Evolutionary conservation across 495 filamentous ascomycete genomes (phyloP).

Genomic region (Neurospora cerealis): DNA sequence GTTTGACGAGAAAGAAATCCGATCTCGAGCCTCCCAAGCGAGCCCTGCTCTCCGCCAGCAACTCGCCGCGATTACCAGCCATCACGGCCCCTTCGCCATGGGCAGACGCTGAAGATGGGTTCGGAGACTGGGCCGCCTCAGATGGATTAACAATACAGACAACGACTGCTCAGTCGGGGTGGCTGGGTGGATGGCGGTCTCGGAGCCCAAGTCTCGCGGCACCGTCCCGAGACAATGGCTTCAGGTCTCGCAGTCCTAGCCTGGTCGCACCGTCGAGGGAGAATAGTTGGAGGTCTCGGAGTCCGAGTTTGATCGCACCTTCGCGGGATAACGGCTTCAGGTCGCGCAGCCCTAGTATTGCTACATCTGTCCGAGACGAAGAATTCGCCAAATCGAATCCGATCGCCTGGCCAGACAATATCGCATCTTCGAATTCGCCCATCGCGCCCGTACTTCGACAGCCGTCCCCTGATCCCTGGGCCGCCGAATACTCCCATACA

Average conservation of each 20-base stretch:
- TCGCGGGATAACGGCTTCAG: slow-evolving; percentile 7
- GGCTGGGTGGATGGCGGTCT: slow-evolving; percentile 25
- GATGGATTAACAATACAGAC: slow-evolving; percentile 2
- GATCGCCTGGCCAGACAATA: slow-evolving; percentile 31
- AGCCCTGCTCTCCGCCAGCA: slow-evolving; percentile 31
- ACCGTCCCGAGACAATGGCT: slow-evolving; percentile 15
- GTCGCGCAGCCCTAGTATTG: slow-evolving; percentile 20
- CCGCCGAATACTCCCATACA: slow-evolving; percentile 18
- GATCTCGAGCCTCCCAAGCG: slow-evolving; percentile 35
- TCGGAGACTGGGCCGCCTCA: slow-evolving; percentile 31
- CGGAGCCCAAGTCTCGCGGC: slow-evolving; percentile 25
- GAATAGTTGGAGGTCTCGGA: slow-evolving; percentile 21
- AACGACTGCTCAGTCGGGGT: slow-evolving; percentile 19
- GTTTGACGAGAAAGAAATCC: slow-evolving; percentile 22
- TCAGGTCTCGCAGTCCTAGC: slow-evolving; percentile 21
- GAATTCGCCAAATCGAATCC: slow-evolving; percentile 23
- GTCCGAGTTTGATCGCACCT: slow-evolving; percentile 21
- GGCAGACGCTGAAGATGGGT: slow-evolving; percentile 31
- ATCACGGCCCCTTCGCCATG: slow-evolving; percentile 32
- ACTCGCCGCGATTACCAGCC: slow-evolving; percentile 19
- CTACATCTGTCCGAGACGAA: slow-evolving; percentile 19
- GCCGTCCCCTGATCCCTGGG: slow-evolving; percentile 46
- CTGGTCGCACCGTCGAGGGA: slow-evolving; percentile 24
- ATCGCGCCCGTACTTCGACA: slow-evolving; percentile 28
- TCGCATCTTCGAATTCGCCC: slow-evolving; percentile 20